Base-by-base conservation (phyloP, 2,329 filamentous ascomycete species). In the Fusarium clavum region DNA sequence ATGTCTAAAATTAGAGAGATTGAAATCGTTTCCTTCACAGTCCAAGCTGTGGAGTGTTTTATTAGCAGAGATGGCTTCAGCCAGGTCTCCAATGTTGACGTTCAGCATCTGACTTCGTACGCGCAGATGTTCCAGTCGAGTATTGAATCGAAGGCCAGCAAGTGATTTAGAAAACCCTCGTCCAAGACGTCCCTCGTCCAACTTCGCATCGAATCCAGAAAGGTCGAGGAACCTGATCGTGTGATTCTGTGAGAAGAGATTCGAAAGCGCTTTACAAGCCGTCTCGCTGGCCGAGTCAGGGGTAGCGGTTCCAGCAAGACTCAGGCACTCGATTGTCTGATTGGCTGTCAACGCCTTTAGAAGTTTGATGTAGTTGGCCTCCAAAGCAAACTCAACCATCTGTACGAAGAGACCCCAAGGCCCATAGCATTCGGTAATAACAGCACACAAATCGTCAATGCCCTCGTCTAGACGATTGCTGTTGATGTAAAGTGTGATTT, bases 181-280 rank as follows among this genome's bases (percentile, higher is more conserved):
- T 18, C 86, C 86, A 12, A 89, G 80, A 62, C 87, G 84, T 0
- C 85, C 84, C 66, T 89, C 87, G 67, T 89, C 87, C 9, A 89
- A 78, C 74, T 87, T 88, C 46, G 86, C 85, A 48, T 83, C 84
- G 71, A 85, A 88, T 3, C 87, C 87, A 1, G 87, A 88, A 10
- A 88, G 77, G 68, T 89, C 86, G 4, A 89, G 80, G 60, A 81
- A 87, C n/a, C 81, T 83, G 46, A 88, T 77, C 0, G 83, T 84
- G 10, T 78, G 75, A 74, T 88, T 89, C 27, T 79, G 78, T n/a
- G 81, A 79, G 44, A 89, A 85, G 53, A 89, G 84, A 7, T 81
- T 78, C 27, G 84, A 83, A 2, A 88, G 77, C 0, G 84, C 81
- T 44, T 81, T 77, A 54, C 84, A 84, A 3, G 85, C 84, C n/a